Evolutionary conservation across 805 yeast species (phyloP).

Genomic region (Candida manassasensis): DNA sequence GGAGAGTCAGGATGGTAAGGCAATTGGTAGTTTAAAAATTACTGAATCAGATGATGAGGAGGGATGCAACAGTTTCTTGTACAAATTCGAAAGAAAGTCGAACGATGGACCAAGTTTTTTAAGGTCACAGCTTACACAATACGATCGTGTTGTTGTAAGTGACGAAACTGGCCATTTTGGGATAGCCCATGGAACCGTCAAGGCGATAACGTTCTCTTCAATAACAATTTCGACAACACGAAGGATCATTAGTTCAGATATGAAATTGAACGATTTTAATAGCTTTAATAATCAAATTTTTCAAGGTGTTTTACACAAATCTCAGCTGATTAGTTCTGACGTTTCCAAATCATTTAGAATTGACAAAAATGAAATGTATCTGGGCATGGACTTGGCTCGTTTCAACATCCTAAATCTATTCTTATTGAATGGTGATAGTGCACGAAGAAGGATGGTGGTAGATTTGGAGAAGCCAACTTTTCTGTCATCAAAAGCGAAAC

Average conservation of each 20-base stretch:
- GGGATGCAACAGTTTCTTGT: slow-evolving; percentile 32
- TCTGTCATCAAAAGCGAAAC: slow-evolving; percentile 19
- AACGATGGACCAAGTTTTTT: slow-evolving; percentile 14
- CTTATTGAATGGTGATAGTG: slow-evolving; percentile 42
- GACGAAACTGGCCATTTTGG: slow-evolving; percentile 79
- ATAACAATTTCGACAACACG: slow-evolving; percentile 52
- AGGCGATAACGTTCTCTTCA: slow-evolving; percentile 34
- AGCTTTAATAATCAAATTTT: slow-evolving; percentile 44
- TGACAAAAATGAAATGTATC: slow-evolving; percentile 75
- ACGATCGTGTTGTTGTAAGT: slow-evolving; percentile 69
- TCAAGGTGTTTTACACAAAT: slow-evolving; percentile 39
- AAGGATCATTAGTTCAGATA: slow-evolving; percentile 42
- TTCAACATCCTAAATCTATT: slow-evolving; percentile 71
- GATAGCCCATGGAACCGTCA: slow-evolving; percentile 58
- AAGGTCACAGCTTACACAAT: slow-evolving; percentile 45
- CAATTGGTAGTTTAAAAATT: slow-evolving; percentile 50
- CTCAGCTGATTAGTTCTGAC: slow-evolving; percentile 7
- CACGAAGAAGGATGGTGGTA: slow-evolving; percentile 46
- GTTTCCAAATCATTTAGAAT: slow-evolving; percentile 45
- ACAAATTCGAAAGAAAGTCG: slow-evolving; percentile 43
- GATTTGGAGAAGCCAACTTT: slow-evolving; percentile 49
- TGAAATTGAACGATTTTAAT: slow-evolving; percentile 41
- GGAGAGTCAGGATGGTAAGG: slow-evolving; percentile 56
- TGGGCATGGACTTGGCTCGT: slow-evolving; percentile 72
- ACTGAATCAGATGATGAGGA: slow-evolving; percentile 17